These are phyloP conservation scores for Solanum etuberosum DNA, from an alignment of 257 asterid species.

Conservation along the genomic window DNA sequence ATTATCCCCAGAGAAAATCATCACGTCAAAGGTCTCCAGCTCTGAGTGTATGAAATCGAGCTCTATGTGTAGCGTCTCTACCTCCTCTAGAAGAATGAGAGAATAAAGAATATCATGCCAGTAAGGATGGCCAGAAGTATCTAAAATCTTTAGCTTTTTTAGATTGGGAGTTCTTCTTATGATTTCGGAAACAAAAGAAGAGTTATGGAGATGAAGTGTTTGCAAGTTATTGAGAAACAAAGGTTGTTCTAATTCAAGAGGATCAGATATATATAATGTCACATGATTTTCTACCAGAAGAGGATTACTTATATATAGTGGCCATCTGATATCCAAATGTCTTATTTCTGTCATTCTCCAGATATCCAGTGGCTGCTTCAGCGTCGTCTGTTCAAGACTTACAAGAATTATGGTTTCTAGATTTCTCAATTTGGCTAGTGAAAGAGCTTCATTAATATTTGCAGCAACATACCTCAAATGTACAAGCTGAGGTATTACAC, in stretches of 20 bases:
- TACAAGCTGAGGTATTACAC: background rate
- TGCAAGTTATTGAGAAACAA: background rate
- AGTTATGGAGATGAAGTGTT: background rate
- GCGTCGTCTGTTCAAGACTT: accelerated
- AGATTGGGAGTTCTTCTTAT: background rate
- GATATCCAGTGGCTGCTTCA: background rate
- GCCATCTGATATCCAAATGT: background rate
- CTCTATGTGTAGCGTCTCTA: background rate
- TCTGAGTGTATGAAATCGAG: accelerated
- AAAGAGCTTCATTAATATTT: accelerated
- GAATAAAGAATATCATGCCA: background rate
- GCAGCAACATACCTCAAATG: background rate
- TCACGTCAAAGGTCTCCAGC: no score
- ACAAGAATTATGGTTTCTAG: background rate
- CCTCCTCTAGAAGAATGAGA: background rate
- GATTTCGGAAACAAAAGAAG: background rate
- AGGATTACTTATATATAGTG: background rate
- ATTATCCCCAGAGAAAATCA: background rate
- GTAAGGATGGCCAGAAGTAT: accelerated
- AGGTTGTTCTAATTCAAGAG: background rate
- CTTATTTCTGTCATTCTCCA: background rate
- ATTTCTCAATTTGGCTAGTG: background rate
- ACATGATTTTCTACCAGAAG: background rate
- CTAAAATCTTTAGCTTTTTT: no score
- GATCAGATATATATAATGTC: background rate